phyloP scores from a whole-genome alignment of 2,329 filamentous ascomycete genomes.

The Daldinia sp. region DNA sequence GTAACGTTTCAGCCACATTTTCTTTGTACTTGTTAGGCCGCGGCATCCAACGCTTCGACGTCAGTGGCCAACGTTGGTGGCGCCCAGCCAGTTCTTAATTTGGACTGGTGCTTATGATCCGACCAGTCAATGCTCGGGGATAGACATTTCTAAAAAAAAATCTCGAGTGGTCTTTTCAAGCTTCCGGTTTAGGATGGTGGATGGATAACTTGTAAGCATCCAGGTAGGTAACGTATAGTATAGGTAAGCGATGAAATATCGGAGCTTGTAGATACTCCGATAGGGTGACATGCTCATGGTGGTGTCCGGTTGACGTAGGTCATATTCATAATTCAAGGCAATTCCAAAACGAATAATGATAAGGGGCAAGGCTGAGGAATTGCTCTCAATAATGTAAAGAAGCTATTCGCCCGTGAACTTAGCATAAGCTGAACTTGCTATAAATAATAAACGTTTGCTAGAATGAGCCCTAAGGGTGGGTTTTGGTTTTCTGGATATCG shows the following conservation, averaged over 20 bases:
- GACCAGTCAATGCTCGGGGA: slow-evolving; percentile 20
- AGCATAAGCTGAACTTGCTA: background rate
- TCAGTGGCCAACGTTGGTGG: slow-evolving; percentile 11
- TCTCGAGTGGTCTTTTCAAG: slow-evolving; percentile 3
- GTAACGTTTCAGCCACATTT: slow-evolving; percentile 35
- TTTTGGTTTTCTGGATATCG: background rate
- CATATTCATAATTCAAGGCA: background rate
- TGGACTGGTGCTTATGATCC: background rate
- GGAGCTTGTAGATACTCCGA: slow-evolving; percentile 14
- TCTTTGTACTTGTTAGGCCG: slow-evolving; percentile 6
- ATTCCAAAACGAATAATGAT: background rate
- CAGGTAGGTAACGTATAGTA: too few species aligned
- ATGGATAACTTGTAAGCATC: background rate
- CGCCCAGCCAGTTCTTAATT: slow-evolving; percentile 22
- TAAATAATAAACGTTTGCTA: slow-evolving; percentile 1
- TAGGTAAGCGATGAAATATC: background rate
- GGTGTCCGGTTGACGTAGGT: slow-evolving; percentile 2
- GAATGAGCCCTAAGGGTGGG: background rate
- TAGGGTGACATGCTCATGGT: background rate
- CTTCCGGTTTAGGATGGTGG: slow-evolving; percentile 10
- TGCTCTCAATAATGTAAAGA: background rate
- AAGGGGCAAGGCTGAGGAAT: background rate
- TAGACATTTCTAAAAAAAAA: slow-evolving; percentile 7
- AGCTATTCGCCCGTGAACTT: background rate
- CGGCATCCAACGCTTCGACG: slow-evolving; percentile 10